Evolutionary conservation across 1,139 yeast genomes (phyloP).

Genomic region (Wickerhamomyces sp.): DNA sequence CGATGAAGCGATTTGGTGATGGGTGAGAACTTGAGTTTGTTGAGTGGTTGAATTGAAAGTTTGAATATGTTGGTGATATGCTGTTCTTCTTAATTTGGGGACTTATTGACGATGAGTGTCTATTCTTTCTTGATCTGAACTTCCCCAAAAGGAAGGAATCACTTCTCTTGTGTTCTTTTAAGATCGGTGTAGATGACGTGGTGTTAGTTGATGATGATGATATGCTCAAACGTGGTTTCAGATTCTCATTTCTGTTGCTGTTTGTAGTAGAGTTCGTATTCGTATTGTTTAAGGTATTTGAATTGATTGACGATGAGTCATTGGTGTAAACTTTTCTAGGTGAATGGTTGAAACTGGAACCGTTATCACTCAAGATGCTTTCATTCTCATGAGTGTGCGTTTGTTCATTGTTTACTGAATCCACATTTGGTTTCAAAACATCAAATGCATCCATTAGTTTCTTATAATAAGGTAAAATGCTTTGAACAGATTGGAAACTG

Average conservation of each 20-base stretch:
- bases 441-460: slow-evolving; percentile 14
- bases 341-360: background rate
- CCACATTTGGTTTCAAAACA: slow-evolving; percentile 4
- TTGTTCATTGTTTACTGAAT: background rate
- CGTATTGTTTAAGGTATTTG: background rate
- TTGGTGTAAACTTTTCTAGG: background rate
- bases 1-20: too few species aligned
- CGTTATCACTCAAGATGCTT: background rate
- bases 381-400: background rate
- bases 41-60: background rate
- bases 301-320: background rate
- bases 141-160: slow-evolving; percentile 4
- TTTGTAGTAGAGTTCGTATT: background rate
- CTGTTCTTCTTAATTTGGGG: background rate
- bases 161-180: slow-evolving; percentile 1
- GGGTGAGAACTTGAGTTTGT: background rate
- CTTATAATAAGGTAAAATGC: slow-evolving; percentile 7
- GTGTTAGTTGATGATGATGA: background rate
- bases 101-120: background rate
- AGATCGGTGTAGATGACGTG: background rate
- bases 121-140: slow-evolving; percentile 1
- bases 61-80: background rate
- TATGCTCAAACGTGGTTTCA: too few species aligned
- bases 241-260: too few species aligned
- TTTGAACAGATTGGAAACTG: background rate